Evolutionary conservation across 1,284 basidiomycete genomes (phyloP).

Genomic region (Microbotryum scabiosae): DNA sequence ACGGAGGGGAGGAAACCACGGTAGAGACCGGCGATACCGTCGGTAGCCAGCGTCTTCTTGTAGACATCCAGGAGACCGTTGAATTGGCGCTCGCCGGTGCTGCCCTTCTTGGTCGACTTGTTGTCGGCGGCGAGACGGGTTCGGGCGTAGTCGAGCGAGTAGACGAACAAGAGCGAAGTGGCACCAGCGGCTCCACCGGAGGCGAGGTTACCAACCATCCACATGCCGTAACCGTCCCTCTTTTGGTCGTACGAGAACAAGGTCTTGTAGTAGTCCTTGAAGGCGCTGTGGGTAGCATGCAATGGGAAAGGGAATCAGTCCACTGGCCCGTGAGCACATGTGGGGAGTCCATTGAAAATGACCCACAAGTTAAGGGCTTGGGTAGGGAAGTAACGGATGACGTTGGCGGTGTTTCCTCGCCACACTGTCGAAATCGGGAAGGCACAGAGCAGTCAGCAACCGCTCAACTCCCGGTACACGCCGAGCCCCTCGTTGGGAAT

Average conservation of each 20-base stretch:
- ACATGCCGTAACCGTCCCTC: slow-evolving; percentile 37
- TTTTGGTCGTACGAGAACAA: slow-evolving; percentile 50
- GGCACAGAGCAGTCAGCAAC: not conserved
- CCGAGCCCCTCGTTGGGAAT: not conserved
- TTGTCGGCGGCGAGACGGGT: slow-evolving; percentile 95
- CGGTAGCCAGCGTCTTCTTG: slow-evolving; percentile 71
- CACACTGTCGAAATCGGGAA: slow-evolving; percentile 48
- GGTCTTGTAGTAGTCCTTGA: slow-evolving; percentile 90
- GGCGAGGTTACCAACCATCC: slow-evolving; percentile 59
- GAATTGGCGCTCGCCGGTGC: slow-evolving; percentile 63
- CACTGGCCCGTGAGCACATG: slow-evolving; percentile 43
- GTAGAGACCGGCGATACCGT: slow-evolving; percentile 53
- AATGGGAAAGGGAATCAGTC: not conserved
- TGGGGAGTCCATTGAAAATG: slow-evolving; percentile 54
- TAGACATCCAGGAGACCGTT: slow-evolving; percentile 92
- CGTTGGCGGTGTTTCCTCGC: slow-evolving; percentile 96
- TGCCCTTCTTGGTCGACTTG: slow-evolving; percentile 80
- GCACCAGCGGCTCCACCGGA: slow-evolving; percentile 59
- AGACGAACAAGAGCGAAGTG: slow-evolving; percentile 87
- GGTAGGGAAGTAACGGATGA: slow-evolving; percentile 96
- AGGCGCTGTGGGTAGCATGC: slow-evolving; percentile 22
- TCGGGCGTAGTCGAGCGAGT: slow-evolving; percentile 95
- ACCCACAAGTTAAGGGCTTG: slow-evolving; percentile 80
- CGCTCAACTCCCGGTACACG: not conserved
- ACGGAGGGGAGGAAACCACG: slow-evolving; percentile 92